Conservation (phyloP, 23 red algal species). For the Pyropia haitanensis region DNA sequence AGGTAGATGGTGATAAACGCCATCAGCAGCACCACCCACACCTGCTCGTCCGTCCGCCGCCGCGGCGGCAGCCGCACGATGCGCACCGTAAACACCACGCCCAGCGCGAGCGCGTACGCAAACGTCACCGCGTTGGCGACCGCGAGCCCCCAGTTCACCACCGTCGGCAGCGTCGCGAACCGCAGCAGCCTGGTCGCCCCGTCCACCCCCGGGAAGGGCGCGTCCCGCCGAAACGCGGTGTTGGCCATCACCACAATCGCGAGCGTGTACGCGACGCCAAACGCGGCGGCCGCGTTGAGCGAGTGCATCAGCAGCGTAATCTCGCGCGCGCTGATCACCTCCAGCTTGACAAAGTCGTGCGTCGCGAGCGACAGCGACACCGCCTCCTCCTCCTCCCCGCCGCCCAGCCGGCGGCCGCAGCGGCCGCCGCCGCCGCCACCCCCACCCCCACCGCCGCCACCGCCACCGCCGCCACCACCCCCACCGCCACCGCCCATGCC, state of each 20-base stretch:
- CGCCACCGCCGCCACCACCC: no score
- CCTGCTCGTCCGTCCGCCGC: conserved; percentile 40
- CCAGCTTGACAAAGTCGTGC: conserved; percentile 36
- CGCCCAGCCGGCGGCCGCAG: no score
- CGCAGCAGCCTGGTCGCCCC: conserved; percentile 7
- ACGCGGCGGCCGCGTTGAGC: conserved; percentile 27
- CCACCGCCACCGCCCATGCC: no score
- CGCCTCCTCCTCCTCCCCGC: conserved; percentile 18
- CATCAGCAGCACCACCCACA: conserved; percentile 57
- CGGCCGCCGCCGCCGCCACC: no score
- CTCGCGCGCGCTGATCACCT: conserved; percentile 38
- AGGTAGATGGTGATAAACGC: conserved; percentile 30
- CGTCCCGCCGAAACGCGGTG: conserved; percentile 13
- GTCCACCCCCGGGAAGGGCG: not conserved
- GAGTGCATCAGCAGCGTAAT: conserved; percentile 37
- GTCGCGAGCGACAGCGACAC: conserved; percentile 37
- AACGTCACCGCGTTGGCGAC: conserved; percentile 40
- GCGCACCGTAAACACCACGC: conserved; percentile 31
- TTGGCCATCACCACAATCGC: conserved; percentile 35
- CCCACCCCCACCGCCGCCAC: no score
- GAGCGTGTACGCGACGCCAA: conserved; percentile 47
- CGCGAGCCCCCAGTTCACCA: conserved; percentile 17
- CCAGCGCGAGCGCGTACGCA: conserved; percentile 23
- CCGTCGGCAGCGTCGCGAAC: conserved; percentile 14
- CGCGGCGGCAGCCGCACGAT: conserved; percentile 25